Evolutionary conservation across 202 grass and related monocot genomes (phyloP).

Genomic region (Bolboschoenoplectus hybrid): DNA sequence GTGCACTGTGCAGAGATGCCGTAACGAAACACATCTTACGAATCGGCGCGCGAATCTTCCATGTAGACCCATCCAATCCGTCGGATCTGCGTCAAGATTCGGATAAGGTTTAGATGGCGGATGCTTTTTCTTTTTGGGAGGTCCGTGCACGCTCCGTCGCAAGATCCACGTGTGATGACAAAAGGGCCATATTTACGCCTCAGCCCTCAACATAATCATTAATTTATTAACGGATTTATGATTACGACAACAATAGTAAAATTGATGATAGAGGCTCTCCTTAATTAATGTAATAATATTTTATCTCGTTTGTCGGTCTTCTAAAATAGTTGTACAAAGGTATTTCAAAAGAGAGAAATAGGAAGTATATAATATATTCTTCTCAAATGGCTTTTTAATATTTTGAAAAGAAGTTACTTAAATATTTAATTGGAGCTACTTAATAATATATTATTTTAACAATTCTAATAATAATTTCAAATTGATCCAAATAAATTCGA

Average conservation of each 20-base stretch:
- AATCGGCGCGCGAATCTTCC: constrained; percentile 17
- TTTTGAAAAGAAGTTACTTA: background rate
- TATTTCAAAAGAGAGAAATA: background rate
- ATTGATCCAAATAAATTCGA: background rate
- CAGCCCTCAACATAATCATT: background rate
- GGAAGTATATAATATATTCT: background rate
- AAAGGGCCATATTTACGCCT: background rate
- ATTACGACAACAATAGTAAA: background rate
- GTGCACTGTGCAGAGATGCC: background rate
- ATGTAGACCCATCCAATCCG: background rate
- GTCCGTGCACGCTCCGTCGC: constrained; percentile 17
- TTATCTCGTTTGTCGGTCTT: background rate
- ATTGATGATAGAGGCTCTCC: background rate
- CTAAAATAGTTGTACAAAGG: background rate
- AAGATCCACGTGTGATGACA: background rate
- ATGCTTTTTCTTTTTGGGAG: background rate
- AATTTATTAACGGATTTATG: background rate
- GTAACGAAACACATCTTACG: constrained; percentile 14
- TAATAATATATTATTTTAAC: background rate
- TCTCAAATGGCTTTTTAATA: background rate
- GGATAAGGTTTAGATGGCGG: background rate
- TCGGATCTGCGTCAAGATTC: background rate
- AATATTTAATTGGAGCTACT: background rate
- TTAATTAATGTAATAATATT: background rate
- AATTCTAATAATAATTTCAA: background rate